Evolutionary conservation across 192 early-diverging fungal genomes (phyloP).

Genomic region (Ramicandelaber brevisporus): DNA sequence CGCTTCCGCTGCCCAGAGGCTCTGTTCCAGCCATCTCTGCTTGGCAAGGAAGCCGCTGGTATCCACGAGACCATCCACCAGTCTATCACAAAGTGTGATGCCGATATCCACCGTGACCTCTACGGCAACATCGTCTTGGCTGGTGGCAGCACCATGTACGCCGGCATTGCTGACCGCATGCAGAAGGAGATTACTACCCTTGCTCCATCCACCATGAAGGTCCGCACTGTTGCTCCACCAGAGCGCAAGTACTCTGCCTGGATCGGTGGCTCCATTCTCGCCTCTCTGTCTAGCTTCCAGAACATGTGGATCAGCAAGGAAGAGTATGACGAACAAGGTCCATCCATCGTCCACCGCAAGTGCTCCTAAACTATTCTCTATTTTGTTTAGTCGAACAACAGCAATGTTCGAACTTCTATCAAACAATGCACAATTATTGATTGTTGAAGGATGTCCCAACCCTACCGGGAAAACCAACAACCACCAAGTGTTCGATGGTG

Average conservation of each 20-base stretch:
- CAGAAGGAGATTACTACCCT: conserved; percentile 24
- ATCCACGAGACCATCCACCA: neutral
- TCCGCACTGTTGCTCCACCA: conserved; percentile 28
- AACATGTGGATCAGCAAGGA: conserved; percentile 41
- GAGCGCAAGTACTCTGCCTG: conserved; percentile 37
- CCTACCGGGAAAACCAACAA: too few species aligned
- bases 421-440: neutral
- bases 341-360: conserved; percentile 76
- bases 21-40: conserved; percentile 28
- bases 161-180: conserved; percentile 21
- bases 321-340: conserved; percentile 79
- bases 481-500: too few species aligned
- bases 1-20: conserved; percentile 29
- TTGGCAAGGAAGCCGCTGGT: conserved; percentile 13
- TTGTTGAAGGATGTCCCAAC: neutral
- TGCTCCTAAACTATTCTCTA: conserved; percentile 40
- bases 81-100: neutral
- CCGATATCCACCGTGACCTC: conserved; percentile 7
- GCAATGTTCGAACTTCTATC: neutral
- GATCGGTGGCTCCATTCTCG: conserved; percentile 36
- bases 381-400: neutral
- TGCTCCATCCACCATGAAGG: conserved; percentile 26
- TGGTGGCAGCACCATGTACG: conserved; percentile 25
- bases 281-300: conserved; percentile 32
- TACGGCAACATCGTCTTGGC: conserved; percentile 21